Percentiles rank a stretch among this genome's conserved stretches.
phyloP scores from a whole-genome alignment of 1,284 basidiomycete species.

The Microbotryum saponariae region DNA sequence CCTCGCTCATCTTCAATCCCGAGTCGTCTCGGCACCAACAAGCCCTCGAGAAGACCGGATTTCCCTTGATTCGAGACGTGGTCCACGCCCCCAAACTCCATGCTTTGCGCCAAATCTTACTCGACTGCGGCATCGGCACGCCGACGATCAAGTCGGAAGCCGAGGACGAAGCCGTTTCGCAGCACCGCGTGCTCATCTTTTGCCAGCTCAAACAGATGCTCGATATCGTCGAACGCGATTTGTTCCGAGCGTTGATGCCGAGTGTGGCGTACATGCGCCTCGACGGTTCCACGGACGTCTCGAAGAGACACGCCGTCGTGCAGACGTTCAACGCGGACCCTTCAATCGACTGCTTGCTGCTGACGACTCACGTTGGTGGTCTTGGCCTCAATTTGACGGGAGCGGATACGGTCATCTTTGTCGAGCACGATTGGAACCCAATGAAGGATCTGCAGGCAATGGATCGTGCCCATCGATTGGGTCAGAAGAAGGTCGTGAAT shows the following conservation, averaged over 20 bases:
- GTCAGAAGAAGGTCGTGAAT: conserved; percentile 98
- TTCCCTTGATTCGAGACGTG: conserved; percentile 55
- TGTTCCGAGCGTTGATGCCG: conserved; percentile 89
- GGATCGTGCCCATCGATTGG: conserved; percentile 96
- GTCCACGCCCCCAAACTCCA: conserved; percentile 88
- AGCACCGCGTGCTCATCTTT: conserved; percentile 96
- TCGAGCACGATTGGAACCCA: conserved; percentile 99
- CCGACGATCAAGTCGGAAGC: conserved; percentile 38
- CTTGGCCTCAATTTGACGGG: conserved; percentile 93
- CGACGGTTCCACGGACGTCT: conserved; percentile 81
- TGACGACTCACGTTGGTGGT: conserved; percentile 96
- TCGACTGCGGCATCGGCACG: conserved; percentile 90
- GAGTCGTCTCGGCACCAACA: conserved; percentile 52
- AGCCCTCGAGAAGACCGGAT: conserved; percentile 51
- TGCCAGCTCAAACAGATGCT: conserved; percentile 99
- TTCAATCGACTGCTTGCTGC: conserved; percentile 88
- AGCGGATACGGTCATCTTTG: conserved; percentile 98
- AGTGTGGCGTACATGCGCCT: conserved; percentile 96
- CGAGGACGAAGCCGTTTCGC: conserved; percentile 43
- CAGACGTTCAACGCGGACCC: conserved; percentile 98
- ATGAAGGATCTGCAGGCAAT: conserved; percentile 99
- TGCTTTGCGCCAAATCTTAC: conserved; percentile 80
- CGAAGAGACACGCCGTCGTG: conserved; percentile 87
- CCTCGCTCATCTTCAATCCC: conserved; percentile 73
- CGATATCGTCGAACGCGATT: conserved; percentile 88